These are phyloP conservation scores for Saccharomycopsis crataegensis DNA, from an alignment of 1,139 yeast genomes.

Conservation along the genomic window DNA sequence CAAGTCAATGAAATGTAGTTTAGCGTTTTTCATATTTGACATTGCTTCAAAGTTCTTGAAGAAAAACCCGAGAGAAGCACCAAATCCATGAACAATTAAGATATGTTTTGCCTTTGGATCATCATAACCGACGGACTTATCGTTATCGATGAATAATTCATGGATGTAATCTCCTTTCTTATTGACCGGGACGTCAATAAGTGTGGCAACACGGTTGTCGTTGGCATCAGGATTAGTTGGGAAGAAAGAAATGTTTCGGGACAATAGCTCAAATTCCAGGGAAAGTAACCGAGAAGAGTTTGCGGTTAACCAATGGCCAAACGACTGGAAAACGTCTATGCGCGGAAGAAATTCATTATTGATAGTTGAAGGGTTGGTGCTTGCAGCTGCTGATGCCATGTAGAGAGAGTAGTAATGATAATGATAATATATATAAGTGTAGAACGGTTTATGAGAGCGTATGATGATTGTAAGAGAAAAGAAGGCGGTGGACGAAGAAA, in stretches of 20 bases:
- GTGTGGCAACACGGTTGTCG: slow-evolving; percentile 4
- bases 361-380: neutral
- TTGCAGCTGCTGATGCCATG: neutral
- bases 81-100: slow-evolving; percentile 69
- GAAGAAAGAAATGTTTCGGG: slow-evolving; percentile 7
- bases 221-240: slow-evolving; percentile 1
- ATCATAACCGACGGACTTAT: neutral
- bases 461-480: too few relatives aligned
- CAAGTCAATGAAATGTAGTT: slow-evolving; percentile 63
- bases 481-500: too few relatives aligned
- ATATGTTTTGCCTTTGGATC: slow-evolving; percentile 33
- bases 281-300: neutral
- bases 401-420: too few relatives aligned
- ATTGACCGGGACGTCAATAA: slow-evolving; percentile 7
- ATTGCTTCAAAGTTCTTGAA: slow-evolving; percentile 51
- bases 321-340: neutral
- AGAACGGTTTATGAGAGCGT: too few relatives aligned
- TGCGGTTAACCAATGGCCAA: neutral
- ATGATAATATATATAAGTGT: too few relatives aligned
- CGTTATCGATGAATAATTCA: slow-evolving; percentile 17
- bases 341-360: neutral
- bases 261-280: slow-evolving; percentile 2
- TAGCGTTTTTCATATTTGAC: slow-evolving; percentile 40
- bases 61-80: slow-evolving; percentile 70
- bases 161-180: slow-evolving; percentile 11